phyloP scores from a whole-genome alignment of 768 basidiomycete species.

The Brasilioporus rufonigricans region DNA sequence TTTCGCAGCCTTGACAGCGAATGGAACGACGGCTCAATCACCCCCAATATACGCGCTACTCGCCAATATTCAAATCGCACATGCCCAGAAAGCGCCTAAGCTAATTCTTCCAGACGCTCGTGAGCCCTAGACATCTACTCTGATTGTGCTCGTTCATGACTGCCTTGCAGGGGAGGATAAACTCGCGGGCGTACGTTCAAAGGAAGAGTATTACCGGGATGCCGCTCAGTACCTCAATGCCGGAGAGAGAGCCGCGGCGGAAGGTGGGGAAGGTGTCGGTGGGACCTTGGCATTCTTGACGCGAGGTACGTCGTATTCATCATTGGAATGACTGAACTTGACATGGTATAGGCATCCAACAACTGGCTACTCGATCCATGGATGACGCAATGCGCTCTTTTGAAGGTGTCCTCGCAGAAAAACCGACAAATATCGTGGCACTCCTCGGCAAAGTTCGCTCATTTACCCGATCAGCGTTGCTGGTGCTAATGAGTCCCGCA shows the following conservation, averaged over 20 bases:
- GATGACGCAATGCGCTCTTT: constrained; percentile 82
- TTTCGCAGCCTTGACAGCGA: constrained; percentile 48
- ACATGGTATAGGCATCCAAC: constrained; percentile 62
- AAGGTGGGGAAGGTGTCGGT: constrained; percentile 57
- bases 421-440: constrained; percentile 86
- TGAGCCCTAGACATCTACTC: constrained; percentile 34
- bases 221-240: constrained; percentile 69
- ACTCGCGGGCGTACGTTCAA: constrained; percentile 55
- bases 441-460: constrained; percentile 74
- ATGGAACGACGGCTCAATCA: constrained; percentile 48
- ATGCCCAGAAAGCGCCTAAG: constrained; percentile 84
- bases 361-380: constrained; percentile 75
- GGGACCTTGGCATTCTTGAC: constrained; percentile 61
- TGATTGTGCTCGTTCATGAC: background rate
- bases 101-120: constrained; percentile 68
- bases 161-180: constrained; percentile 57
- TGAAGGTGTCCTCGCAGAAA: constrained; percentile 70
- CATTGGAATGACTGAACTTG: background rate
- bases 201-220: constrained; percentile 67
- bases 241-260: constrained; percentile 51
- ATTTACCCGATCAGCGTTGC: background rate
- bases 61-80: constrained; percentile 80
- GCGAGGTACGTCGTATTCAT: constrained; percentile 47
- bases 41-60: constrained; percentile 78
- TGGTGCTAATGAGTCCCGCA: background rate